Conservation (phyloP, 169 alveolate species). For the Eimeria sp. region DNA sequence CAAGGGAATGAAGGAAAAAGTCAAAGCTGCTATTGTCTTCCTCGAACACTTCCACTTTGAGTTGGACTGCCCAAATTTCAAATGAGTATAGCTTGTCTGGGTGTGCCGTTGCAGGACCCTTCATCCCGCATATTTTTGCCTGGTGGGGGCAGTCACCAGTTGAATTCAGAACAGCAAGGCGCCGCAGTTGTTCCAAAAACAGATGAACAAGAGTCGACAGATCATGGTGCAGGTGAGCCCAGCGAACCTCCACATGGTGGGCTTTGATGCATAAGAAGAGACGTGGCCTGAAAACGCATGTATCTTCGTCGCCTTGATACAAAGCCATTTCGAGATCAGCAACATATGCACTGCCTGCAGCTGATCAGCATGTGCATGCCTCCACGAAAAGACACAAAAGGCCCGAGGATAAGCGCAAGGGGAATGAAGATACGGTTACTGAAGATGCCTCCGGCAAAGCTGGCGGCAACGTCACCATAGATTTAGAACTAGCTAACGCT, state of each 20-base stretch:
- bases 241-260: background rate
- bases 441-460: conserved; percentile 1
- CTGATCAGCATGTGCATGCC: background rate
- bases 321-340: background rate
- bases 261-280: background rate
- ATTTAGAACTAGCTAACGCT: background rate
- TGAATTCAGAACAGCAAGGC: background rate
- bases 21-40: background rate
- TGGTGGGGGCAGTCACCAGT: background rate
- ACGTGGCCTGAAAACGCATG: too few relatives aligned
- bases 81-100: background rate
- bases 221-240: background rate
- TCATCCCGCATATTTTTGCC: background rate
- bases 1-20: background rate
- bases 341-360: conserved; percentile 14
- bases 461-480: background rate
- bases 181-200: background rate
- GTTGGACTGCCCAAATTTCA: background rate
- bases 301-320: background rate
- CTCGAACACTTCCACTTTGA: background rate
- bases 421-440: background rate
- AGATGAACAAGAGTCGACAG: background rate
- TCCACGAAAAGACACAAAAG: background rate
- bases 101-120: background rate
- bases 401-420: background rate